These are phyloP conservation scores for Casaregolazyma suthepensis DNA, from an alignment of 1,139 yeast species.

Conservation along the genomic window DNA sequence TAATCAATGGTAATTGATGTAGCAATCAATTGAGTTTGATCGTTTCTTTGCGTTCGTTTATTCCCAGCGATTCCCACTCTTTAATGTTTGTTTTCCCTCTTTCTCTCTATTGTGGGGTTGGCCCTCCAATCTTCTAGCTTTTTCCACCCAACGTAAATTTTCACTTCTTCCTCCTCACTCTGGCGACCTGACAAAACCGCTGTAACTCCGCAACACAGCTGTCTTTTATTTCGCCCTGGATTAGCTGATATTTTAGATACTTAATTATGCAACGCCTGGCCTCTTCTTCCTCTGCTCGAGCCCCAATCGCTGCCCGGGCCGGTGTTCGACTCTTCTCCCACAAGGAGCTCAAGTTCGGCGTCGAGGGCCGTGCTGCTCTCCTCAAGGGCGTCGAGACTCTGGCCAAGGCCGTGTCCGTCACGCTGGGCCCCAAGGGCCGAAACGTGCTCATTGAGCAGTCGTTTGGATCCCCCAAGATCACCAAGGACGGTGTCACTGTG, in stretches of 20 bases:
- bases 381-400: constrained; percentile 93
- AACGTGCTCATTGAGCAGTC: constrained; percentile 96
- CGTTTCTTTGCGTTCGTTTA: too few species aligned
- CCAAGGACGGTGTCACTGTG: constrained; percentile 99
- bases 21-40: too few species aligned
- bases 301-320: constrained; percentile 17
- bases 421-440: constrained; percentile 98
- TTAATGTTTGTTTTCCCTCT: too few species aligned
- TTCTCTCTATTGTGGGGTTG: not conserved
- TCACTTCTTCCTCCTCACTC: constrained; percentile 7
- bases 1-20: not conserved
- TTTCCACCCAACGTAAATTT: constrained; percentile 1
- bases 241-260: not conserved
- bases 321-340: constrained; percentile 47
- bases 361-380: constrained; percentile 96
- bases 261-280: constrained; percentile 25
- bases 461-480: constrained; percentile 96
- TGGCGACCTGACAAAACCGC: not conserved
- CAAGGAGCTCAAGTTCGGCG: constrained; percentile 97
- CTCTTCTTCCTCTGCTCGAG: constrained; percentile 19
- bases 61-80: too few species aligned
- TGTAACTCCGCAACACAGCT: not conserved
- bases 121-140: not conserved
- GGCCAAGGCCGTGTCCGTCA: constrained; percentile 96
- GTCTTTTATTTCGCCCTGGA: not conserved